Evolutionary conservation across 371 early-diverging fungal species (phyloP).

Genomic region (Syncephalastrum sp.): DNA sequence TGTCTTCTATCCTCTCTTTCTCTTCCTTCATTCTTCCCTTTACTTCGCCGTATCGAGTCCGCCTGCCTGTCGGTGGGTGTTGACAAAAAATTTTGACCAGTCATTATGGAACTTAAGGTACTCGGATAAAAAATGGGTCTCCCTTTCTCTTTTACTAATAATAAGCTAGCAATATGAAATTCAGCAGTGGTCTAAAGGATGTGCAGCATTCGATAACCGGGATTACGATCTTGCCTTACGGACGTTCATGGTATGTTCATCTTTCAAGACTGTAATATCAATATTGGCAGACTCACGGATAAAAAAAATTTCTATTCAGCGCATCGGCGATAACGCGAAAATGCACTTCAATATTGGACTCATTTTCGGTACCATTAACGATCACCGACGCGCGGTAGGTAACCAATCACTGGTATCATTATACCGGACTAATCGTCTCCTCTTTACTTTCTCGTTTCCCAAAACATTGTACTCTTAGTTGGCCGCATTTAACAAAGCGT

Average conservation of each 20-base stretch:
- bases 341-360: slow-evolving; percentile 95
- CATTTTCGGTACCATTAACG: slow-evolving; percentile 69
- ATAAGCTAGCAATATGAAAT: slow-evolving; percentile 25
- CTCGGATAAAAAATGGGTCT: not conserved
- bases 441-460: not conserved
- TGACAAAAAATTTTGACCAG: no score
- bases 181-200: slow-evolving; percentile 51
- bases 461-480: slow-evolving; percentile 45
- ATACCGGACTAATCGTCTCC: not conserved
- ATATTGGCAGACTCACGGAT: not conserved
- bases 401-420: not conserved
- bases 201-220: slow-evolving; percentile 41
- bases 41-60: slow-evolving; percentile 1
- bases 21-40: not conserved
- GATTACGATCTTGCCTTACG: slow-evolving; percentile 40
- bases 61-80: slow-evolving; percentile 5
- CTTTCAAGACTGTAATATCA: not conserved
- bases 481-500: slow-evolving; percentile 69
- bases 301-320: slow-evolving; percentile 35
- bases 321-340: slow-evolving; percentile 89
- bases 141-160: not conserved
- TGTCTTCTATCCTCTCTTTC: not conserved
- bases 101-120: slow-evolving; percentile 24
- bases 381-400: slow-evolving; percentile 84
- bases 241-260: slow-evolving; percentile 37